These are phyloP conservation scores for Moricandia arvensis DNA, from an alignment of 345 rosid genomes.

Conservation along the genomic window DNA sequence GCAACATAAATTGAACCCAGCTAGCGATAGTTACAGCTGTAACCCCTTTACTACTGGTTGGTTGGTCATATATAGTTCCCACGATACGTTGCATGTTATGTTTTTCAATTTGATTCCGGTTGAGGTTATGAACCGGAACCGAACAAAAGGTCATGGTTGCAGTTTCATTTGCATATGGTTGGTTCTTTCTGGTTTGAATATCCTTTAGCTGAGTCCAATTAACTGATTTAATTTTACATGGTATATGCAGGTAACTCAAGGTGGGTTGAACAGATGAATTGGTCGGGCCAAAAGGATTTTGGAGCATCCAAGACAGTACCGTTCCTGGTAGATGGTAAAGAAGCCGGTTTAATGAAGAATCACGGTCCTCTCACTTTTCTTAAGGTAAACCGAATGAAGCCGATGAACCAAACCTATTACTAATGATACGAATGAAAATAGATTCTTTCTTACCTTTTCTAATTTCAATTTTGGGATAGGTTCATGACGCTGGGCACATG, in stretches of 20 bases:
- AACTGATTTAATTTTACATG: neutral
- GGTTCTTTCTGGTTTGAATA: neutral
- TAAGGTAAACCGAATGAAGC: slow-evolving; percentile 40
- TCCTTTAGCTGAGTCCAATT: neutral
- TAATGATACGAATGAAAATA: neutral
- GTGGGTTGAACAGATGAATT: slow-evolving; percentile 77
- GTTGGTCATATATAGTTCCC: neutral
- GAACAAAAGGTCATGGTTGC: neutral
- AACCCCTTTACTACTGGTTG: too few species aligned
- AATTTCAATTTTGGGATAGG: neutral
- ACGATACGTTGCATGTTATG: neutral
- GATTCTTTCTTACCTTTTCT: neutral
- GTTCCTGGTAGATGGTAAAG: slow-evolving; percentile 54
- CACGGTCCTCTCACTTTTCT: slow-evolving; percentile 74
- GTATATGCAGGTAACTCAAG: slow-evolving; percentile 62
- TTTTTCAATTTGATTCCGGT: neutral
- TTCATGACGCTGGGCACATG: neutral
- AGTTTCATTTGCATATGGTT: neutral
- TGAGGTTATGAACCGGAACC: neutral
- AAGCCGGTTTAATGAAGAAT: slow-evolving; percentile 59
- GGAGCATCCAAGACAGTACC: slow-evolving; percentile 49
- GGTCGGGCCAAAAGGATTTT: slow-evolving; percentile 68
- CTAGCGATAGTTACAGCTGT: too few species aligned
- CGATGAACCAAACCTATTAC: neutral
- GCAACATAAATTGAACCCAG: too few species aligned